Evolutionary conservation across 441 rosid species (phyloP).

Genomic region (Aquilaria agallochum): DNA sequence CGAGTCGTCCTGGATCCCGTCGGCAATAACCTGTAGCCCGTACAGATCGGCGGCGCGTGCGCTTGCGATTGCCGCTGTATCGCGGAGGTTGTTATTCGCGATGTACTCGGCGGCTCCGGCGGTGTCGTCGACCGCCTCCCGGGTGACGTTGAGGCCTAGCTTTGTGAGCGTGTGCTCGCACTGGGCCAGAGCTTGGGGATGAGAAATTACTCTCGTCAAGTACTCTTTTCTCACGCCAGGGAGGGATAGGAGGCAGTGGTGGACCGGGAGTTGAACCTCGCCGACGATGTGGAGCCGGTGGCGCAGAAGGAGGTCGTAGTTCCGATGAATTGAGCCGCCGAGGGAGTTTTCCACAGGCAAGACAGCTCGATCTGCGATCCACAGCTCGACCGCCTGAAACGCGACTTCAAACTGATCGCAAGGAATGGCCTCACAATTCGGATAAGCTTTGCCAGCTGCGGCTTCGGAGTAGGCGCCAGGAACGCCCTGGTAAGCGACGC

Average conservation of each 20-base stretch:
- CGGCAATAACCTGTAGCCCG: conserved; percentile 71
- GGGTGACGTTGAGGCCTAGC: conserved; percentile 66
- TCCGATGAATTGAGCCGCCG: conserved; percentile 92
- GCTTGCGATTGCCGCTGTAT: conserved; percentile 90
- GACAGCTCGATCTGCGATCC: conserved; percentile 72
- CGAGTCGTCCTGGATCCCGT: conserved; percentile 90
- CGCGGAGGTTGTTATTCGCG: conserved; percentile 58
- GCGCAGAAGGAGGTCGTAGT: conserved; percentile 90
- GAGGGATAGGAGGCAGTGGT: conserved; percentile 88
- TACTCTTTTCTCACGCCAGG: conserved; percentile 76
- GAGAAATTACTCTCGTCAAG: conserved; percentile 80
- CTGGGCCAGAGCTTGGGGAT: conserved; percentile 93
- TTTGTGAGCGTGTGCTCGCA: conserved; percentile 82
- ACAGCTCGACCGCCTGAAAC: conserved; percentile 93
- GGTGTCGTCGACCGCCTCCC: conserved; percentile 94
- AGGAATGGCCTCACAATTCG: conserved; percentile 90
- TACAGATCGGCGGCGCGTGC: conserved; percentile 92
- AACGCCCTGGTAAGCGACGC: conserved; percentile 93
- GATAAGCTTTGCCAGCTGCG: conserved; percentile 94
- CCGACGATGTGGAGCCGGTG: conserved; percentile 97
- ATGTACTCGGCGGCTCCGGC: conserved; percentile 96
- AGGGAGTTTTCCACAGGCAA: conserved; percentile 79
- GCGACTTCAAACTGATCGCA: conserved; percentile 95
- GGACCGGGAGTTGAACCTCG: conserved; percentile 88
- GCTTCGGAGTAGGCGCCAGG: conserved; percentile 97